Evolutionary conservation across 2,329 filamentous ascomycete species (phyloP), one percentile per base, ranked within the genome.

Genomic region (Aspergillus cejpii): DNA sequence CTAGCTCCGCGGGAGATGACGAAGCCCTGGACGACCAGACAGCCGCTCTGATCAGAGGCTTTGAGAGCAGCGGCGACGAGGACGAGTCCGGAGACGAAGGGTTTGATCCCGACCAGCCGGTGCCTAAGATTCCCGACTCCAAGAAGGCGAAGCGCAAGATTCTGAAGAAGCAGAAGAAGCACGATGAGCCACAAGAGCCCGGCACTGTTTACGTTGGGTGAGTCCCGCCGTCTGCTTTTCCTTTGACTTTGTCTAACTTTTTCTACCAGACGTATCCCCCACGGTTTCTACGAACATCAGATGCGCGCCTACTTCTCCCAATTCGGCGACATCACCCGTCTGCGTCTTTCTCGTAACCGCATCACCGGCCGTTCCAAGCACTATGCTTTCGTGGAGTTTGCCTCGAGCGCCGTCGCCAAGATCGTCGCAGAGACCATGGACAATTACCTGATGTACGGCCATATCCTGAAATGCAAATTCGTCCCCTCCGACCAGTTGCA

Each of bases 391-490:
- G 78, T 98, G 61, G 88, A 98, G 70, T 98, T 98, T 61, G 71
- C 71, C 2, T 80, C 78, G 5, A 72, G 76, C 26, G 83, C 88
- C 45, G 86, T 89, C n/a, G 91, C 92, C 29, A 84, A 87, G 59
- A 89, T 97, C 56, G 91, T 94, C 23, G 84, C 87, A 39, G 87
- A 89, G 71, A 95, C 92, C 17, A 98, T 98, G 92, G 81, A 96
- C 75, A 94, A 90, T 71, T 98, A 98, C 69, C 80, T 97, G 29
- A 78, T 98, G 62, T 97, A 95, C 66, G 87, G 88, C 5, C 91
- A 96, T 65, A 85, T 97, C 50, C 75, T 98, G 56, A 91, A 94
- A 69, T 91, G 90, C 69, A 86, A 87, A 63, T 73, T 82, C 19
- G 78, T 96, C 3, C 80, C 87, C 3, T 73, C 80, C 45, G 87